A percentile compares a stretch with the other conserved stretches of the same genome.
These are phyloP conservation scores for Apiospora arundinis DNA, from an alignment of 2,329 filamentous ascomycete genomes.

Conservation along the genomic window DNA sequence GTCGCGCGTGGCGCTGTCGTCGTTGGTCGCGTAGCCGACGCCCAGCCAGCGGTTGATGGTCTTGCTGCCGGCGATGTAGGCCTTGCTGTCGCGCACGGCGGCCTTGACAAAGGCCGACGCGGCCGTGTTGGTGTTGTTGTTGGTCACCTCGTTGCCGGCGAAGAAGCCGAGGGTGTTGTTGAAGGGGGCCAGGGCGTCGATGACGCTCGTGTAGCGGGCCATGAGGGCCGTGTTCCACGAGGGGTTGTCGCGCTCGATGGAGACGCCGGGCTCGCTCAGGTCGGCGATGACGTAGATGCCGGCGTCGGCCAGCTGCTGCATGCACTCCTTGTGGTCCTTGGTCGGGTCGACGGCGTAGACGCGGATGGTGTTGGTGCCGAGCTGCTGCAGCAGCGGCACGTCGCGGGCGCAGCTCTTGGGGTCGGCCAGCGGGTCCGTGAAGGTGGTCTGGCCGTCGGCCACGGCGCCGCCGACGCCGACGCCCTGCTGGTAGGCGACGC, in stretches of 20 bases:
- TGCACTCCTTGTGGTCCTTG: conserved; percentile 69
- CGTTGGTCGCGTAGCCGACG: conserved; percentile 79
- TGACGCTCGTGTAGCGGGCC: conserved; percentile 70
- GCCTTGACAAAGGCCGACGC: conserved; percentile 80
- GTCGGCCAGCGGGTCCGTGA: conserved; percentile 72
- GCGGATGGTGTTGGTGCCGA: conserved; percentile 75
- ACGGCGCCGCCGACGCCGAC: conserved; percentile 48
- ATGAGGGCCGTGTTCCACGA: conserved; percentile 72
- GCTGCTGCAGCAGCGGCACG: conserved; percentile 66
- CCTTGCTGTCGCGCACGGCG: conserved; percentile 77
- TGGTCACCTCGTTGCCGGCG: conserved; percentile 79
- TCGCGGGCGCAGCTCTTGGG: conserved; percentile 67
- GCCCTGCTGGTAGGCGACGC: conserved; percentile 77
- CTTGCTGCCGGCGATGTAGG: conserved; percentile 74
- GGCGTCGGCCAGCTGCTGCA: conserved; percentile 68
- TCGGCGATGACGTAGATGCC: conserved; percentile 80
- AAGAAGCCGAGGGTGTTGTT: conserved; percentile 79
- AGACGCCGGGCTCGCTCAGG: conserved; percentile 68
- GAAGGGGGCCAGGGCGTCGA: conserved; percentile 71
- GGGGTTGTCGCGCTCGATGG: conserved; percentile 71
- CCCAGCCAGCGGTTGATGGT: conserved; percentile 67
- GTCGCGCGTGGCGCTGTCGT: conserved; percentile 70
- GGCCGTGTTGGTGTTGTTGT: conserved; percentile 72
- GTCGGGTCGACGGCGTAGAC: conserved; percentile 74
- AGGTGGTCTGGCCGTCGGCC: conserved; percentile 45